Base-by-base conservation (phyloP, 2,329 filamentous ascomycete genomes). In the Apiospora phragmitis region DNA sequence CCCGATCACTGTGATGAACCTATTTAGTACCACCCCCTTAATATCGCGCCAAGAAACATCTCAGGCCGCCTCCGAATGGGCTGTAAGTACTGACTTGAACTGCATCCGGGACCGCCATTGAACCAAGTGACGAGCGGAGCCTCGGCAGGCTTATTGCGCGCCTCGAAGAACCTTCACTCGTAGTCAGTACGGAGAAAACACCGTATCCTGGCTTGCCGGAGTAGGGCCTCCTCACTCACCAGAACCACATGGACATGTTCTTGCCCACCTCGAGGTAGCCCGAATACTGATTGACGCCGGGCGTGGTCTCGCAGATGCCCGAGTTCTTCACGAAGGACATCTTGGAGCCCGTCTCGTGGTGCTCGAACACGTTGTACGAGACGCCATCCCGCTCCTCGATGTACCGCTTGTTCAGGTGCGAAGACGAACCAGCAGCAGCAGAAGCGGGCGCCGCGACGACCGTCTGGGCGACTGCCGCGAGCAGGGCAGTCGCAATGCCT, bases 271-370 rank as follows among this genome's bases (percentile, higher is more conserved):
- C 81, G 71, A 89, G 67, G 79, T 87, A 87, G 9, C 85, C 85
- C 4, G 84, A 86, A 74, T 85, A 85, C 71, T 85, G 84, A 41
- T 84, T 86, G 1, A 87, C 85, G 1, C 84, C 83, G 0, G 81
- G 79, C 0, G 85, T 87, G 0, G 84, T 86, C 77, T 87, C 85
- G 73, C 85, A 87, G 69, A 86, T 81, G 62, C 85, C 81, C 0
- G 85, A 87, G 73, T 88, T 86, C 32, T 82, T 83, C 35, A 88
- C 85, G 70, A 83, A 86, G 29, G 85, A 81, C 62, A 88, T 73
- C 35, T 77, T 83, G 1, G 83, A 80, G 51, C 79, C 80, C 1
- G 85, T 86, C 1, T 81, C 81, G n/a, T 80, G 80, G 75, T 87
- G 85, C 71, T 86, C 81, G 71, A 86, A 86, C 45, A 86, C 80